Base-by-base conservation (phyloP, 331 rosid species). In the Quercus phellos region DNA sequence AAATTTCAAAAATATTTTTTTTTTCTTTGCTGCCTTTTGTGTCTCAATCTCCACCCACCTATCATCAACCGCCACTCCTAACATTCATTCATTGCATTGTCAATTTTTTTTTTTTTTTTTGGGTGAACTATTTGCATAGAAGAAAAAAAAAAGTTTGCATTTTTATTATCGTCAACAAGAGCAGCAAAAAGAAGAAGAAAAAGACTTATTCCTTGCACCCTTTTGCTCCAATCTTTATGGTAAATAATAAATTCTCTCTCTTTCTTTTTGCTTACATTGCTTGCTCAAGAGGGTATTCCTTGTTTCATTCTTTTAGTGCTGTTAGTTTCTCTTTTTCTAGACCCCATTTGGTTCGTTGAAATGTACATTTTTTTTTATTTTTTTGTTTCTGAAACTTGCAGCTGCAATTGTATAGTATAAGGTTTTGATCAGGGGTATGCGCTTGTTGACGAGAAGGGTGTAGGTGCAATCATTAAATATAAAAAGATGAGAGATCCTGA, bases 21-120 rank as follows among this genome's bases (percentile, higher is more conserved):
- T 80, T 80, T 90, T 74, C 84, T 73, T 82, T 94, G 95, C 97
- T 90, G 95, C 95, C 92, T 94, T 84, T 86, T 78, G 86, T 77
- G 84, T 86, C 87, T 87, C 90, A 75, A 86, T 76, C 80, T 61
- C 74, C 27, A n/a, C 74, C 79, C 78, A 50, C 16, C 59, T 24
- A 58, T 18, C 8, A 58, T 58, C 64, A 42, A 19, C 46, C 58
- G 7, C 14, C 59, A 61, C 51, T 11, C 22, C 35, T 55, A 43
- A 43, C 16, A 10, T 32, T 7, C 73, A 63, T 75, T 63, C 4
- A 46, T 67, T 60, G 22, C 46, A 19, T 19, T 63, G 26, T 68
- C 51, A 46, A 4, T 46, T 6, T 68, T 68, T 32, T 30, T 19
- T 14, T 16, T 61, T 70, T 55, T 19, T 29, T 34, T 34, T 34